Evolutionary conservation across 768 basidiomycete species (phyloP), one percentile per base, ranked within the genome.

Genomic region (Coprinopsis strossmayeri): DNA sequence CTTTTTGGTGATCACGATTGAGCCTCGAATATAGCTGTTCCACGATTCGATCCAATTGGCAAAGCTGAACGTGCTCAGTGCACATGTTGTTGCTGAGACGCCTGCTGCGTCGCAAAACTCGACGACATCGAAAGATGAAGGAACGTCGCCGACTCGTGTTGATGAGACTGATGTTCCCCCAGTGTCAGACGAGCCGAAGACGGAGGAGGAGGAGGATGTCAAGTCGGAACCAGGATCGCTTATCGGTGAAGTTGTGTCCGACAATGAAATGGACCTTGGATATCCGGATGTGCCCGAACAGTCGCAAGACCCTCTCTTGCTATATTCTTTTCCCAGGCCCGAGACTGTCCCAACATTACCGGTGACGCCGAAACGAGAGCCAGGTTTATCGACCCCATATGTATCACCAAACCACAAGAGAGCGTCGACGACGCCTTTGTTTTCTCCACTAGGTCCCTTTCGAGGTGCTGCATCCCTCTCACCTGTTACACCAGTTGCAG

Each of bases 221-320:
- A n/a, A n/a, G n/a, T n/a, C n/a, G n/a, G n/a, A n/a, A n/a, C n/a
- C n/a, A n/a, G n/a, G n/a, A n/a, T n/a, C n/a, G n/a, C n/a, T n/a
- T n/a, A n/a, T n/a, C n/a, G n/a, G n/a, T n/a, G n/a, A n/a, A n/a
- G n/a, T n/a, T n/a, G n/a, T n/a, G n/a, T n/a, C n/a, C n/a, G n/a
- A n/a, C n/a, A n/a, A n/a, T n/a, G n/a, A n/a, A n/a, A n/a, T n/a
- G n/a, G n/a, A n/a, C n/a, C n/a, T n/a, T n/a, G n/a, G n/a, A n/a
- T n/a, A n/a, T n/a, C n/a, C n/a, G n/a, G 18, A 41, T 5, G 47
- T 2, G n/a, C 37, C 15, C 7, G 18, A 41, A 35, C 20, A 26
- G 12, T 40, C 39, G 12, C 47, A 48, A 28, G 47, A 41, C 12
- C 47, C 26, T 13, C 27, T 48, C 24, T 20, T 32, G n/a, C 28